Evolutionary conservation across 2,329 filamentous ascomycete genomes (phyloP), one percentile per base, ranked within the genome.

Genomic region (Fusarium redolens): DNA sequence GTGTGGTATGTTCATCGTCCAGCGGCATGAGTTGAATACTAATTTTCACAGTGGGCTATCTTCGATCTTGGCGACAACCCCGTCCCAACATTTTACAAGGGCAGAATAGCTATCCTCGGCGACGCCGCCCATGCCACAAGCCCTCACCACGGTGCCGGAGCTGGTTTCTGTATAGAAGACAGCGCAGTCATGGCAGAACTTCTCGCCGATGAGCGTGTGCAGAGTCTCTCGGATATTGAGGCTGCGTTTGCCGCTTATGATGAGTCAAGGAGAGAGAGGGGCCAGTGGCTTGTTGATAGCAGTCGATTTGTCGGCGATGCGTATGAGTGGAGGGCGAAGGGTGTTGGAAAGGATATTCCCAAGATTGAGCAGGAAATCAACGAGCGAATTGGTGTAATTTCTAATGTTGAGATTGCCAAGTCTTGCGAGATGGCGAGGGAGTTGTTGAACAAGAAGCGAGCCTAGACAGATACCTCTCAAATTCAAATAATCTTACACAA

Each of bases 91-190:
- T 88, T 84, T 47, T 82, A 81, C 72, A 81, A 82, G 30, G 82
- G 82, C 12, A 81, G 84, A 1, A 74, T 87, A 30, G 85, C 83
- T 41, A 82, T 92, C 4, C 78, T 89, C 1, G 90, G 90, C 18
- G 90, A 92, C 74, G 89, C 90, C 0, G 90, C 90, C 0, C 90
- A 92, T 76, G 89, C 89, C 0, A 87, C 87, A 43, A 88, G 89
- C 1, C 90, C 90, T 0, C 87, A 89, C 43, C 87, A 90, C 45
- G 90, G 89, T 0, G 85, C 89, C 3, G 90, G 90, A 5, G 86
- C 87, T 0, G 88, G 87, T 3, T 85, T 90, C 74, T 88, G 86
- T 3, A 86, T 91, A 63, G 87, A 90, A 70, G 88, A 90, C 65
- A 74, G 72, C 44, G 72, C 72, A 4, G 79, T 85, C 5, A 75